Conservation (phyloP, 768 basidiomycete species). For the Wakefieldia striispora region DNA sequence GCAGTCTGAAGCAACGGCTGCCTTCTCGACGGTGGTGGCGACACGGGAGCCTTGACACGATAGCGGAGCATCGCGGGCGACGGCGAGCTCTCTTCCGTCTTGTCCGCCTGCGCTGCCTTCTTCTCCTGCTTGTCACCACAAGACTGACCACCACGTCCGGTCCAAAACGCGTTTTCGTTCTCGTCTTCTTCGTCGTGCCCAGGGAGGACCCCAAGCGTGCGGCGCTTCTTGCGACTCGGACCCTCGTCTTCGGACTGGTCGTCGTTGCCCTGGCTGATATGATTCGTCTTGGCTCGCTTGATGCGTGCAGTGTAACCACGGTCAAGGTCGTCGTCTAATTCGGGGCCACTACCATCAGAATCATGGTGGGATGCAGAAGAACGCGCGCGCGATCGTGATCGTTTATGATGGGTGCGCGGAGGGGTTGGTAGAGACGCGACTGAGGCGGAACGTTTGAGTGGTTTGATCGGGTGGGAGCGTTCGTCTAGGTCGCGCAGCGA, state of each 20-base stretch:
- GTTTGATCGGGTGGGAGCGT: slow-evolving; percentile 45
- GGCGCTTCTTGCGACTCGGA: slow-evolving; percentile 38
- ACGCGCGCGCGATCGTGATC: slow-evolving; percentile 40
- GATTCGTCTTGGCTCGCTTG: slow-evolving; percentile 16
- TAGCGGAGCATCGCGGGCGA: slow-evolving; percentile 36
- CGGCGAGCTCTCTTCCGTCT: slow-evolving; percentile 24
- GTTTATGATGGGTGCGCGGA: slow-evolving; percentile 55
- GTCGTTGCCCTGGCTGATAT: slow-evolving; percentile 18
- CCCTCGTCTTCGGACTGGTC: slow-evolving; percentile 17
- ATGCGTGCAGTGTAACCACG: slow-evolving; percentile 9
- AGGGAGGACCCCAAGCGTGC: slow-evolving; percentile 32
- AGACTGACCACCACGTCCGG: slow-evolving; percentile 20
- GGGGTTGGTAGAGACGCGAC: slow-evolving; percentile 65
- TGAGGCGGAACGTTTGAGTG: slow-evolving; percentile 63
- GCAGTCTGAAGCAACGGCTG: slow-evolving; percentile 32
- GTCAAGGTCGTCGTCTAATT: slow-evolving; percentile 19
- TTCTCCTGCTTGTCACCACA: slow-evolving; percentile 5
- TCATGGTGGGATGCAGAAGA: slow-evolving; percentile 49
- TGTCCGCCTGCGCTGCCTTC: slow-evolving; percentile 1
- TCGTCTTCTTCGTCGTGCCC: slow-evolving; percentile 53
- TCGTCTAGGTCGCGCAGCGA: slow-evolving; percentile 13
- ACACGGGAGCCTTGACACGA: slow-evolving; percentile 47
- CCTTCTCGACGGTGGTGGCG: slow-evolving; percentile 66
- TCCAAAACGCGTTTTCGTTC: slow-evolving; percentile 39
- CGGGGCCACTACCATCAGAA: slow-evolving; percentile 38